These are phyloP conservation scores for Xylaria sp. DNA, from an alignment of 2,329 filamentous ascomycete genomes.

Conservation along the genomic window DNA sequence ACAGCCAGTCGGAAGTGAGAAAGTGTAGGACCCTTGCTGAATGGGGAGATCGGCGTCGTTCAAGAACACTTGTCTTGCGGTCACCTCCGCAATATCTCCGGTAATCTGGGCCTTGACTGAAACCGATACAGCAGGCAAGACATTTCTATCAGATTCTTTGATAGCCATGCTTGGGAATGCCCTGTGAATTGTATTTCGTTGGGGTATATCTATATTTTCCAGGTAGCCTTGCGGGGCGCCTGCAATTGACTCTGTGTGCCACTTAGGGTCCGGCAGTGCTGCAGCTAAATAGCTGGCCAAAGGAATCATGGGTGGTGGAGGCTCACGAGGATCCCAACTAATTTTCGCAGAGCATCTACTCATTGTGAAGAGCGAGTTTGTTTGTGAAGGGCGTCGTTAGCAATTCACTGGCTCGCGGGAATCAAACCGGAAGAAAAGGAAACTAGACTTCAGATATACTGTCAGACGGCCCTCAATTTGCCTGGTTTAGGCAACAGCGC, in stretches of 20 bases:
- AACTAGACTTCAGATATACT: too few species aligned
- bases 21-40: constrained; percentile 36
- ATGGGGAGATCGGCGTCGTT: constrained; percentile 36
- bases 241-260: neutral
- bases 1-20: constrained; percentile 36
- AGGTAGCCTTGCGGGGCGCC: too few species aligned
- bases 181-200: neutral
- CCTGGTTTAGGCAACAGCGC: too few species aligned
- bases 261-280: neutral
- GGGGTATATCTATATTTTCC: neutral
- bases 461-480: too few species aligned
- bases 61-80: constrained; percentile 36
- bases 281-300: neutral
- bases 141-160: constrained; percentile 9
- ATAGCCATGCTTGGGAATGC: neutral
- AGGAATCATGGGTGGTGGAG: constrained; percentile 26
- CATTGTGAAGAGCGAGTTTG: constrained; percentile 8
- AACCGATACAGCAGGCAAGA: constrained; percentile 34
- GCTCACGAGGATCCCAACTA: constrained; percentile 35
- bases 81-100: constrained; percentile 35
- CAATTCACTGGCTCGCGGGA: too few species aligned
- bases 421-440: too few species aligned
- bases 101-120: constrained; percentile 34
- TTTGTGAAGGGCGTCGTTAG: too few species aligned
- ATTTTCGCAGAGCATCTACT: constrained; percentile 31